These are phyloP conservation scores for Camillea tinctor DNA, from an alignment of 2,329 filamentous ascomycete genomes.

Conservation along the genomic window DNA sequence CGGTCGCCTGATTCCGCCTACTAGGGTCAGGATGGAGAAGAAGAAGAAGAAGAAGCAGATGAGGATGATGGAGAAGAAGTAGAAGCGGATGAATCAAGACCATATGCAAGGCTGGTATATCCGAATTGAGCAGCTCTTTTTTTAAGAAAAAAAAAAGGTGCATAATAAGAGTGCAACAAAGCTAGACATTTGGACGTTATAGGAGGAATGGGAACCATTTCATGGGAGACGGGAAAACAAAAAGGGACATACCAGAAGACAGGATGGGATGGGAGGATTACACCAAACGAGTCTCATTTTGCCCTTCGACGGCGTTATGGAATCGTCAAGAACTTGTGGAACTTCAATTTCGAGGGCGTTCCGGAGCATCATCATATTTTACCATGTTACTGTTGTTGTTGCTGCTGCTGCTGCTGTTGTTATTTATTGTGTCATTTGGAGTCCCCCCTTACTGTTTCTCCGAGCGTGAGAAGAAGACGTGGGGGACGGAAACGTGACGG, in stretches of 20 bases:
- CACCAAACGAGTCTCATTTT: not conserved
- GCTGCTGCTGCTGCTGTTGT: not conserved
- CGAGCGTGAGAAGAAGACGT: too few species aligned
- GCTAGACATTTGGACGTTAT: not conserved
- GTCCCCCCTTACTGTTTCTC: not conserved
- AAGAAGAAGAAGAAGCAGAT: too few species aligned
- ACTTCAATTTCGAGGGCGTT: not conserved
- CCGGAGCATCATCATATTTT: not conserved
- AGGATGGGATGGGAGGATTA: not conserved
- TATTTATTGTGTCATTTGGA: too few species aligned
- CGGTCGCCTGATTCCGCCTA: not conserved
- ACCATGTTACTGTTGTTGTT: not conserved
- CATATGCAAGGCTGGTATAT: not conserved
- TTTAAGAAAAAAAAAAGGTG: too few species aligned
- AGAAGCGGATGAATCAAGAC: too few species aligned
- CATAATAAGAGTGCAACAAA: not conserved
- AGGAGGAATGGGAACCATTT: not conserved
- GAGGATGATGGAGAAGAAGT: too few species aligned
- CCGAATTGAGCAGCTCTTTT: not conserved
- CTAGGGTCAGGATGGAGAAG: too few species aligned
- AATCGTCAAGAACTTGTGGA: not conserved
- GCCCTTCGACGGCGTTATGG: not conserved
- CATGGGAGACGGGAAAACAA: not conserved
- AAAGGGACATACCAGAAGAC: constrained; percentile 3
- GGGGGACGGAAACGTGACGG: too few species aligned